Evolutionary conservation across 2,329 filamentous ascomycete species (phyloP), one percentile per base, ranked within the genome.

Genomic region (Pseudopyrenochaeta lycopersici): DNA sequence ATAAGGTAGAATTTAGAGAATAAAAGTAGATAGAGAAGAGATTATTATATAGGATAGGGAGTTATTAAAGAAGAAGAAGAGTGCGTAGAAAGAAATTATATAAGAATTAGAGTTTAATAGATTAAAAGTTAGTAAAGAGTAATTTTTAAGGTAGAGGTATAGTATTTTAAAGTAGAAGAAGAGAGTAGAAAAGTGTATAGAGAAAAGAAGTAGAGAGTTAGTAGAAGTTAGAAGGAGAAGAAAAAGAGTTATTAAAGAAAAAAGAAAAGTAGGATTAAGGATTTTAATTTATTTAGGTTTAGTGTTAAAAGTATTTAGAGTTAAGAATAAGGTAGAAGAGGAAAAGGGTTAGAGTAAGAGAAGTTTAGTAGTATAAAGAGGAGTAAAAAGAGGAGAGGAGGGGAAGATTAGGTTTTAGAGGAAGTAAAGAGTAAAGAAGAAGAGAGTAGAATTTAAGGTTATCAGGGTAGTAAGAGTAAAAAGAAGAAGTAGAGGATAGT

Each of bases 311-410:
- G 4, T 5, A 11, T n/a, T 14, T 14, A 35, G 32, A 17, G 44
- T 21, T 46, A 46, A 27, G 17, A 35, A 36, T 20, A 46, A 23
- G 14, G 27, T 21, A 35, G 31, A 36, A 23, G 7, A 36, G 33
- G 31, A 46, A 38, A 20, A 46, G 44, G 23, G 9, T 46, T 33
- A 46, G 21, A 46, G 32, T 36, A 46, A 38, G 32, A 14, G 15
- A 17, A n/a, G 32, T 14, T 35, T 35, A 35, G 32, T 27, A 27
- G 23, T 27, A 27, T 27, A 27, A 27, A 27, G 23, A 27, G 9
- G 23, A 27, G 23, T 27, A 27, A 27, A 27, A 27, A 27, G 23
- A 27, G 23, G 23, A 9, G 23, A 27, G 23, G 23, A 27, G 23
- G 9, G 23, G 23, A 27, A 27, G 23, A 27, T 27, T 27, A 27